Base-by-base conservation (phyloP, 345 rosid species). In the Jatropha curcas region DNA sequence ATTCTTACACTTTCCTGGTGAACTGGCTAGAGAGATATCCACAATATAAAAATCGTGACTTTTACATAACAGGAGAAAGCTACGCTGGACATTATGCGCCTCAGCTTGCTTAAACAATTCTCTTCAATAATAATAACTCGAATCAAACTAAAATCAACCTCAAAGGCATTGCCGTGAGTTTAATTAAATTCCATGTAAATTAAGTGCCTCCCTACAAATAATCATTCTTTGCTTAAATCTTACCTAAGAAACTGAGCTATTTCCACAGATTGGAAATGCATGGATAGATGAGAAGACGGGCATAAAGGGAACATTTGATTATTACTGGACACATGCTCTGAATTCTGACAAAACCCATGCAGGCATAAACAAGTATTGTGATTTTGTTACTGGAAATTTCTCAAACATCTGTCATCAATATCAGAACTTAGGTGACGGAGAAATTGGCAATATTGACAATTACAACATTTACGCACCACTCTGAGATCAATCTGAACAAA, bases 21-120 rank as follows among this genome's bases (percentile, higher is more conserved):
- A 86, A 84, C 68, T 86, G 84, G 86, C 75, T 82, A 1, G 81
- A 84, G 64, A 80, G 86, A 30, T 86, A 76, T 50, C 84, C 85
- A 1, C 76, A 84, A 12, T 84, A 82, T 25, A 82, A 81, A 65
- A 65, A 51, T 20, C 72, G 85, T 0, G 85, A 81, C 17, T 73
- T 84, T 61, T 81, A 65, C 55, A 31, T 80, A 22, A 56, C 84
- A 7, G 89, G 89, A 10, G 86, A 86, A 75, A 84, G 84, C 68
- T 84, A 84, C 12, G 90, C 88, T 0, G 88, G 90, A 5, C 90
- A 82, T 60, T 86, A 74, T 45, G 83, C 76, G 3, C 90, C 88
- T 56, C 88, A 86, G 66, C 85, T 86, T 24, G 84, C 88, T 45
- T 57, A 65, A 65, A 65, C 75, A 13, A 82, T 86, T 35, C 77